Conservation (phyloP, 305 asterid species). For the Caryopteris hybrid region DNA sequence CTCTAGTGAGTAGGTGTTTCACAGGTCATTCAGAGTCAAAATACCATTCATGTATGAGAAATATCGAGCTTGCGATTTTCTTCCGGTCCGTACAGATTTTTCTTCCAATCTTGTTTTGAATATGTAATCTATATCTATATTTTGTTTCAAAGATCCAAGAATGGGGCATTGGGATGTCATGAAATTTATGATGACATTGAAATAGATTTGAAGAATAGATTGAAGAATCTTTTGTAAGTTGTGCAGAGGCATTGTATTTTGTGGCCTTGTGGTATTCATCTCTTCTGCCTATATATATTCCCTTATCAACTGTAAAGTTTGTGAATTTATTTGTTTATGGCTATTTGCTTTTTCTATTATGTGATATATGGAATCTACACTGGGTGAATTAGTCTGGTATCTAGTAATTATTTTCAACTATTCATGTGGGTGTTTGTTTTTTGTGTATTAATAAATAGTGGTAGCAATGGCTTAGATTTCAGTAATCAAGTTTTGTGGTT, state of each 20-base stretch:
- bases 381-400: neutral
- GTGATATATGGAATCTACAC: neutral
- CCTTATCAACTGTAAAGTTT: conserved; percentile 7
- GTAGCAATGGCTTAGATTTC: too few species aligned
- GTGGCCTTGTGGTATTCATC: conserved; percentile 28
- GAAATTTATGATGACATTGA: conserved; percentile 40
- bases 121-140: conserved; percentile 20
- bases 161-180: conserved; percentile 31
- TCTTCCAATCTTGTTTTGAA: conserved; percentile 29
- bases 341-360: neutral
- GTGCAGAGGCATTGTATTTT: conserved; percentile 40
- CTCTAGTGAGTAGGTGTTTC: conserved; percentile 36
- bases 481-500: too few species aligned
- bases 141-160: conserved; percentile 21
- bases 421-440: too few species aligned
- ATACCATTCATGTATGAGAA: conserved; percentile 31
- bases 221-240: conserved; percentile 20
- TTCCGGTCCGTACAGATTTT: conserved; percentile 27
- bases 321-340: neutral
- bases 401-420: neutral
- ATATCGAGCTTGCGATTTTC: conserved; percentile 27
- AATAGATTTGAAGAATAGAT: conserved; percentile 27
- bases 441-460: too few species aligned
- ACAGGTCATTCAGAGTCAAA: conserved; percentile 20
- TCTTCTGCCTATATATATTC: neutral